A percentile compares a stretch with the other conserved stretches of the same genome.
Conservation (phyloP, 176 grass and related monocot genomes). For the Tuctoria greenei region DNA sequence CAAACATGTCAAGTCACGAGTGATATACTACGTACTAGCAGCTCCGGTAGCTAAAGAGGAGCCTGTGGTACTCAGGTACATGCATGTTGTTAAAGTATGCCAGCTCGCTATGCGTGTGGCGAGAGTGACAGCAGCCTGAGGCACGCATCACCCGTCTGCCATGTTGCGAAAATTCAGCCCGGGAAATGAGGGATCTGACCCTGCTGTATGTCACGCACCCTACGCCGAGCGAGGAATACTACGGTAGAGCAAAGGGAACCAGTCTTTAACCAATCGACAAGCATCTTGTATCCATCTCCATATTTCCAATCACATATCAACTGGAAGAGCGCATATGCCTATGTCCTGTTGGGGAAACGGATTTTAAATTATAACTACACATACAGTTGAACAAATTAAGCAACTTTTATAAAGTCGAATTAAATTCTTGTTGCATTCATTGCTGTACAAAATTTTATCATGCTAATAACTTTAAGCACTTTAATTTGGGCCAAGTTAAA, state of each 20-base stretch:
- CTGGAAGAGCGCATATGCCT: background rate
- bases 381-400: too few relatives aligned
- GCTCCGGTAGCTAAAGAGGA: background rate
- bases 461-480: too few relatives aligned
- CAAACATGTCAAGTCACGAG: background rate
- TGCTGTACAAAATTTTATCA: too few relatives aligned
- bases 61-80: background rate
- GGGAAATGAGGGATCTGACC: slow-evolving; percentile 33
- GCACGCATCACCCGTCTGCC: slow-evolving; percentile 8
- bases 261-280: background rate
- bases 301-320: too few relatives aligned
- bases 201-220: background rate
- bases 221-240: background rate
- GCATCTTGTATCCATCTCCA: background rate
- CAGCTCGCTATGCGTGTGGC: background rate
- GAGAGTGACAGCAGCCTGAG: slow-evolving; percentile 4
- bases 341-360: background rate
- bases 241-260: background rate
- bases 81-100: background rate
- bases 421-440: too few relatives aligned
- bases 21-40: background rate
- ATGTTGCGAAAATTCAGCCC: slow-evolving; percentile 34
- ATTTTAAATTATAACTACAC: too few relatives aligned
- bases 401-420: too few relatives aligned
- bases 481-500: too few relatives aligned